Base-by-base conservation (phyloP, 495 filamentous ascomycete species). In the Podospora anserina region DNA sequence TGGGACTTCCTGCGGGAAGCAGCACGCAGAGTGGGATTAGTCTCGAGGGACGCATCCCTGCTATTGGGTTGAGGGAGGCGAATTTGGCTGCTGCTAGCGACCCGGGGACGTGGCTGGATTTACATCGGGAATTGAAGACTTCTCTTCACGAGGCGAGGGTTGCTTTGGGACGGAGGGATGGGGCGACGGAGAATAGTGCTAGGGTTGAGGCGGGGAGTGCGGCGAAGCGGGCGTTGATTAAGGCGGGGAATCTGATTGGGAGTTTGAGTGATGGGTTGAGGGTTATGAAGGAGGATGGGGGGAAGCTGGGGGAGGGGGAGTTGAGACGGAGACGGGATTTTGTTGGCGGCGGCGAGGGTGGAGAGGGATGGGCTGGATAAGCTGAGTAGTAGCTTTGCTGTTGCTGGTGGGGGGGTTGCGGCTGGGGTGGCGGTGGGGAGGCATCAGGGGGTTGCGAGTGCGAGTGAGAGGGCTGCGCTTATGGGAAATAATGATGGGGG, bases 321-420 rank as follows among this genome's bases (percentile, higher is more conserved):
- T 75, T 96, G 5, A 85, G 93, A 26, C 81, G 96, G 30, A 79
- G 95, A 66, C 87, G 86, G 66, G 96, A 98, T 78, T 77, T 77
- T 97, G 64, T 77, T 99, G 6, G 84, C 87, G 3, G 88, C 88
- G 57, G 92, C 92, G 34, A 83, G 87, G 76, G 91, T 92, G 75
- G 95, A 98, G 80, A 87, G 88, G 66, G 94, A 97, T 67, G 92
- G 91, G 6, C 74, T 98, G 72, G 95, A 98, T 74, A 88, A 90
- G 71, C 78, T 97, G 66, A 84, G 91, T 68, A 88, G 89, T 73
- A 88, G 87, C 28, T 87, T 95, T 80, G 88, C 89, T 19, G 82
- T 81, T 1, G 67, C 54, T n/a, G 66, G 66, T 58, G 74, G 67
- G 3, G 70, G 75, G 4, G 74, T 13, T 26, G 15, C 59, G 2